phyloP scores from a whole-genome alignment of 2,329 filamentous ascomycete genomes.

The Arthrobotrys conoides region DNA sequence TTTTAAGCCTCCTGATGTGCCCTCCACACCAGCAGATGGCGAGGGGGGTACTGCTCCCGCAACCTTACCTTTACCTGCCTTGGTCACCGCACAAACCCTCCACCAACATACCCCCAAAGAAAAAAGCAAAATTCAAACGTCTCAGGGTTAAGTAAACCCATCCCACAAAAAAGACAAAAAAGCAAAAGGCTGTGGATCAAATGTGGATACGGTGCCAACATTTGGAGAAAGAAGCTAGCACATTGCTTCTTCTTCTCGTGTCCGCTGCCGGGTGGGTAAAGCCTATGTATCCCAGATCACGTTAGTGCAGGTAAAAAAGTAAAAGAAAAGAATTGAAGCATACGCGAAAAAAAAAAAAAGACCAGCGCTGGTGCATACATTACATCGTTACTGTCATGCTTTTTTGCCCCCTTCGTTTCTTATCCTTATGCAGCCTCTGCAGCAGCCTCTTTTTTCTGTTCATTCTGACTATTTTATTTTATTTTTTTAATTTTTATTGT shows the following conservation, averaged over 20 bases:
- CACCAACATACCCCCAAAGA: slow-evolving; percentile 3
- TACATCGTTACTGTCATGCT: slow-evolving; percentile 25
- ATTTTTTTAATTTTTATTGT: slow-evolving; percentile 12
- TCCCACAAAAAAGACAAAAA: no score
- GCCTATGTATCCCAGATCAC: slow-evolving; percentile 61
- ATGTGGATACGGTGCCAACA: slow-evolving; percentile 42
- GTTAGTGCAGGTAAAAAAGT: slow-evolving; percentile 59
- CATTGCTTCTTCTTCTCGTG: slow-evolving; percentile 55
- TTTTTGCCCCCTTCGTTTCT: slow-evolving; percentile 44
- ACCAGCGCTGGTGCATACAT: slow-evolving; percentile 19
- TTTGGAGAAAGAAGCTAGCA: slow-evolving; percentile 30
- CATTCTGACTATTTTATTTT: slow-evolving; percentile 9
- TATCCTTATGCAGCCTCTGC: slow-evolving; percentile 26
- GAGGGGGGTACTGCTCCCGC: slow-evolving; percentile 55
- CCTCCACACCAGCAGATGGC: slow-evolving; percentile 47
- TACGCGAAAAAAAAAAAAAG: no score
- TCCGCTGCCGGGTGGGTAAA: slow-evolving; percentile 61
- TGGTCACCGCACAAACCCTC: slow-evolving; percentile 21
- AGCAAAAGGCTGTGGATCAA: slow-evolving; percentile 32
- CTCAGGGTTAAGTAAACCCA: slow-evolving; percentile 39
- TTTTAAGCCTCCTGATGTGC: slow-evolving; percentile 58
- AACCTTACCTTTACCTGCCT: slow-evolving; percentile 49
- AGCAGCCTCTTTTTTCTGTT: no score
- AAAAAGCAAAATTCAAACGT: slow-evolving; percentile 53
- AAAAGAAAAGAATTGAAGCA: no score